These are phyloP conservation scores for Boletus vermiculosoides DNA, from an alignment of 768 basidiomycete genomes.

Conservation along the genomic window DNA sequence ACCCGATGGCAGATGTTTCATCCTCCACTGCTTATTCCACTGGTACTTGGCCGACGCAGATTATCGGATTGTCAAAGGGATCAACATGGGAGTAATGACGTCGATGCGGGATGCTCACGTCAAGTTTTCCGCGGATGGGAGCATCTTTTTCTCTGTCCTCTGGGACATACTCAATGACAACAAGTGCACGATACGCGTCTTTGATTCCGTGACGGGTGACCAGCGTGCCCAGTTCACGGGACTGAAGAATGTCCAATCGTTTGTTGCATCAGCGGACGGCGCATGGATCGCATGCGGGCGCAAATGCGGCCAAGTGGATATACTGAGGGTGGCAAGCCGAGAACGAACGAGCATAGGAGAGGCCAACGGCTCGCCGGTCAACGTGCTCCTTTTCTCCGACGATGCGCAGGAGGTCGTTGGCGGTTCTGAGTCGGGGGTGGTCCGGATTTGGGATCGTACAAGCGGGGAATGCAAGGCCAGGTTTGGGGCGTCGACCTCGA, in stretches of 20 bases:
- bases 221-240: background rate
- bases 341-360: background rate
- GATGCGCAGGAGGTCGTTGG: conserved; percentile 18
- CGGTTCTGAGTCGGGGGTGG: conserved; percentile 13
- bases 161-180: background rate
- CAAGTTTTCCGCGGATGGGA: conserved; percentile 10
- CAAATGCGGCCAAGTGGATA: background rate
- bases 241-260: background rate
- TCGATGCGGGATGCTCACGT: background rate
- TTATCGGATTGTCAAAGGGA: conserved; percentile 2
- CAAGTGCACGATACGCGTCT: background rate
- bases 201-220: background rate
- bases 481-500: background rate
- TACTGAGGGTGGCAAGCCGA: background rate
- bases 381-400: conserved; percentile 18
- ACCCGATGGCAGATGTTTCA: conserved; percentile 3
- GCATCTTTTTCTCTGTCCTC: background rate
- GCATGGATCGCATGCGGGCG: conserved; percentile 5
- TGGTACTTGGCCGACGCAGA: conserved; percentile 6
- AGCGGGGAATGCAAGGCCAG: conserved; percentile 1
- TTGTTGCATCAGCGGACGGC: background rate
- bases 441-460: conserved; percentile 20
- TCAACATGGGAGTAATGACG: conserved; percentile 4
- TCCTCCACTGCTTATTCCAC: background rate
- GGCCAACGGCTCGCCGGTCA: background rate